These are phyloP conservation scores for Kuraishia cidri DNA, from an alignment of 805 yeast genomes.

Conservation along the genomic window DNA sequence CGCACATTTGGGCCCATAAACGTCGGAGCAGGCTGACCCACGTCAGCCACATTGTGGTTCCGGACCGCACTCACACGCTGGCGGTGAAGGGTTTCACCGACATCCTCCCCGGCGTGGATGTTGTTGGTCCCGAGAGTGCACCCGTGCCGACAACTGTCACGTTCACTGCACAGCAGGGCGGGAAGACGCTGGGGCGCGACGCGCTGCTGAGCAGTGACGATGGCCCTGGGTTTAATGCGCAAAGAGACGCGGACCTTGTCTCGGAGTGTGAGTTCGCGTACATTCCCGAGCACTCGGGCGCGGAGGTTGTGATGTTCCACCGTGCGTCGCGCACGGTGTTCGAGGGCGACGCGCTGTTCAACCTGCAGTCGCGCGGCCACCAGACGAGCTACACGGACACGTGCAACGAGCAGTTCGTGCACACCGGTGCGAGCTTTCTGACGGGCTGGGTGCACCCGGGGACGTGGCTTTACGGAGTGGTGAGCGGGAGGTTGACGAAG, in stretches of 20 bases:
- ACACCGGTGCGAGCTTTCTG: conserved; percentile 18
- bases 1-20: conserved; percentile 13
- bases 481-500: conserved; percentile 12
- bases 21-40: conserved; percentile 26
- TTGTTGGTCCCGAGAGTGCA: conserved; percentile 35
- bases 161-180: no score
- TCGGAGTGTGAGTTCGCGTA: conserved; percentile 41
- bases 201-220: conserved; percentile 17
- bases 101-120: conserved; percentile 36
- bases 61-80: conserved; percentile 59
- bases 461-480: conserved; percentile 18
- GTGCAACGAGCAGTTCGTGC: conserved; percentile 33
- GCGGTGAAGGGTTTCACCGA: conserved; percentile 46
- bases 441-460: conserved; percentile 32
- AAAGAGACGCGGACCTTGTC: conserved; percentile 8
- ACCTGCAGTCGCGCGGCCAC: conserved; percentile 47
- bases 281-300: conserved; percentile 47
- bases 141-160: no score
- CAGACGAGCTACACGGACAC: conserved; percentile 20
- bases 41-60: conserved; percentile 45
- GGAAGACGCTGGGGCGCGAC: no score
- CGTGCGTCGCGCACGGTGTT: conserved; percentile 35
- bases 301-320: conserved; percentile 47
- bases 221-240: conserved; percentile 22
- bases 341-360: conserved; percentile 55